Percentiles rank a stretch among this genome's conserved stretches.
Evolutionary conservation across 2,329 filamentous ascomycete genomes (phyloP).

Genomic region (Aspergillus aculeatinus): DNA sequence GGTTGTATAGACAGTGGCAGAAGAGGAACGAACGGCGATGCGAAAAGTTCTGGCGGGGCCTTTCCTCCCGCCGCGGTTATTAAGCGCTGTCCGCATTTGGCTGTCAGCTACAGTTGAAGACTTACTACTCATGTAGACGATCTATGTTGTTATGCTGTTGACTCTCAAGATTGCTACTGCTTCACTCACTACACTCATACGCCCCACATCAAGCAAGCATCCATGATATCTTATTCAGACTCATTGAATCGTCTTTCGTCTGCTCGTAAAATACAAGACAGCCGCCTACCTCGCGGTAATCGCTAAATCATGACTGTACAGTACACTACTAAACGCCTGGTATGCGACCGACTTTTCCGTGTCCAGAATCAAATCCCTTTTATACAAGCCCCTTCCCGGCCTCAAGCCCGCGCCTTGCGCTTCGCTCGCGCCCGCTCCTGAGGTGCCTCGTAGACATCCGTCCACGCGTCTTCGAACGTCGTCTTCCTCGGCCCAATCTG

Average conservation of each 20-base stretch:
- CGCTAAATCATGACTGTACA: slow-evolving; percentile 1
- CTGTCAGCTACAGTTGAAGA: too few relatives aligned
- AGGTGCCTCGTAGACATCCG: slow-evolving; percentile 13
- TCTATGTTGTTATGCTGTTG: too few relatives aligned
- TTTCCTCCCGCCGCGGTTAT: too few relatives aligned
- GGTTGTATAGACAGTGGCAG: neutral
- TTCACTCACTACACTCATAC: too few relatives aligned
- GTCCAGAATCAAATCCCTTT: slow-evolving; percentile 9
- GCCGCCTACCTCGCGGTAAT: neutral
- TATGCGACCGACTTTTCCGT: slow-evolving; percentile 1
- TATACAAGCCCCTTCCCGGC: neutral
- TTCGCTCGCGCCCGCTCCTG: slow-evolving; percentile 12
- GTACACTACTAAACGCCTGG: slow-evolving; percentile 5
- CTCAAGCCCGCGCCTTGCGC: slow-evolving; percentile 1
- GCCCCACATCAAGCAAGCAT: too few relatives aligned
- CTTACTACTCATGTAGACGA: too few relatives aligned
- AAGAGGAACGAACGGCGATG: neutral
- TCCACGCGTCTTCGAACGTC: slow-evolving; percentile 66
- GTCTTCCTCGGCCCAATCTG: slow-evolving; percentile 59
- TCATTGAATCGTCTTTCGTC: neutral
- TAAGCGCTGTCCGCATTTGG: too few relatives aligned
- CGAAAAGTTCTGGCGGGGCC: neutral
- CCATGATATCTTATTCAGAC: neutral
- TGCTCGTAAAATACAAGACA: neutral
- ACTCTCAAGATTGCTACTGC: too few relatives aligned